Percentiles rank a stretch among this genome's conserved stretches.
Evolutionary conservation across 257 asterid species (phyloP).

Genomic region (Jacaranda copaia): DNA sequence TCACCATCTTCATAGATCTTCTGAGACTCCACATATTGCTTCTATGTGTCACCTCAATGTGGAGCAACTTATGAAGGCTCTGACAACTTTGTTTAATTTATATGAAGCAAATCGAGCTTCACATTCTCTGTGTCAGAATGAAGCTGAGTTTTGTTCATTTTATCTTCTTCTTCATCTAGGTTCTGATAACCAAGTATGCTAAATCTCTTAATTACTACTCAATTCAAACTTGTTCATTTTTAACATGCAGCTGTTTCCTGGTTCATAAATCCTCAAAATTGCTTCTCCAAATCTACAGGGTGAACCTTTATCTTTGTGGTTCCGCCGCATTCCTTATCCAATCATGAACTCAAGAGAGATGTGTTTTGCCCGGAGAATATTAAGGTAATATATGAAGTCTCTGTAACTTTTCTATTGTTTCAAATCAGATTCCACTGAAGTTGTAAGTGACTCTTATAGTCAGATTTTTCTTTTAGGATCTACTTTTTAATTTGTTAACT

Average conservation of each 20-base stretch:
- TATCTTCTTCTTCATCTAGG: slow-evolving; percentile 87
- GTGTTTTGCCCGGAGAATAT: slow-evolving; percentile 74
- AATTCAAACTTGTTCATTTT: background rate
- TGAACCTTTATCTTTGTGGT: slow-evolving; percentile 82
- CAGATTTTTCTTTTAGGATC: background rate
- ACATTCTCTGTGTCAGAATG: slow-evolving; percentile 54
- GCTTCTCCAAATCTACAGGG: slow-evolving; percentile 52
- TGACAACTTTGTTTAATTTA: slow-evolving; percentile 63
- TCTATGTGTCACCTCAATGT: slow-evolving; percentile 74
- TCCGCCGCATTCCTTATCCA: slow-evolving; percentile 61
- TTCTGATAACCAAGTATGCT: slow-evolving; percentile 60
- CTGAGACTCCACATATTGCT: slow-evolving; percentile 53
- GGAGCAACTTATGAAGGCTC: slow-evolving; percentile 90
- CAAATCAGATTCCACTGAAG: background rate
- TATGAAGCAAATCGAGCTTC: slow-evolving; percentile 69
- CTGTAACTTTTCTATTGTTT: slow-evolving; percentile 14
- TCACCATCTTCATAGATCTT: slow-evolving; percentile 63
- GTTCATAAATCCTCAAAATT: slow-evolving; percentile 12
- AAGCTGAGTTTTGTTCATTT: slow-evolving; percentile 77
- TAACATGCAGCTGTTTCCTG: slow-evolving; percentile 19
- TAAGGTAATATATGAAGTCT: slow-evolving; percentile 57
- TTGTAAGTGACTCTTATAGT: slow-evolving; percentile 17
- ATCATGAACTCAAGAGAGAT: slow-evolving; percentile 75
- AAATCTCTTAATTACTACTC: slow-evolving; percentile 27
- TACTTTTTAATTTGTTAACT: slow-evolving; percentile 27